These are phyloP conservation scores for Petasospora fabianii DNA, from an alignment of 1,139 yeast genomes.

Conservation along the genomic window DNA sequence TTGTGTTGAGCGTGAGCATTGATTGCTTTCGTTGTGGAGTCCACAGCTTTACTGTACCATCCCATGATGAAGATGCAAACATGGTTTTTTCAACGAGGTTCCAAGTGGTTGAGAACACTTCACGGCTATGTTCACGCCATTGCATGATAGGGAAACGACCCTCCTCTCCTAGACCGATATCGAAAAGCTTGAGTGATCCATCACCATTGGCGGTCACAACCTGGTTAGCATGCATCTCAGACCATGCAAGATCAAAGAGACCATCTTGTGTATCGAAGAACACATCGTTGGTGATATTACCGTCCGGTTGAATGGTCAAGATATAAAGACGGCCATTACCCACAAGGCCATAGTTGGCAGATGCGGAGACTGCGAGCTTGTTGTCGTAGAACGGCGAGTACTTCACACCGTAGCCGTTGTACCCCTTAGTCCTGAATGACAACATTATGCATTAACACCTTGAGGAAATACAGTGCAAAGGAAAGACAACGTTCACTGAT, in stretches of 20 bases:
- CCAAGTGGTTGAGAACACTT: slow-evolving; percentile 89
- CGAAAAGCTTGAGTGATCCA: slow-evolving; percentile 82
- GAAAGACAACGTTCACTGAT: too few relatives aligned
- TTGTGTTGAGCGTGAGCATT: slow-evolving; percentile 47
- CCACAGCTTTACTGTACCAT: slow-evolving; percentile 78
- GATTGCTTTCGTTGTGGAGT: slow-evolving; percentile 59
- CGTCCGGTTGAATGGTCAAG: slow-evolving; percentile 63
- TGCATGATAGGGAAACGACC: slow-evolving; percentile 70
- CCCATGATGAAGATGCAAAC: slow-evolving; percentile 87
- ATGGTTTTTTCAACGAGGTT: slow-evolving; percentile 69
- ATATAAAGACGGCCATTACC: slow-evolving; percentile 86
- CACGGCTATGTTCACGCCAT: slow-evolving; percentile 76
- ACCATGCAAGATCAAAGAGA: slow-evolving; percentile 84
- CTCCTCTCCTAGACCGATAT: slow-evolving; percentile 51
- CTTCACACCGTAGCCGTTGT: slow-evolving; percentile 81
- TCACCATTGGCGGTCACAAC: slow-evolving; percentile 83
- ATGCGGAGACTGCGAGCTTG: slow-evolving; percentile 82
- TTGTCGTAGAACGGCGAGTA: slow-evolving; percentile 92
- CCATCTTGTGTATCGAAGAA: slow-evolving; percentile 93
- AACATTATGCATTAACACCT: slow-evolving; percentile 45
- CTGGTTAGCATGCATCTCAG: slow-evolving; percentile 86
- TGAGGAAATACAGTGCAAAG: too few relatives aligned
- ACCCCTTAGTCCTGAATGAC: slow-evolving; percentile 71
- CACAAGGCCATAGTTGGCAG: slow-evolving; percentile 90
- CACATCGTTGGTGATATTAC: slow-evolving; percentile 51